These are phyloP conservation scores for Nitzschia palea DNA, from an alignment of 108 stramenopile species.

Conservation along the genomic window DNA sequence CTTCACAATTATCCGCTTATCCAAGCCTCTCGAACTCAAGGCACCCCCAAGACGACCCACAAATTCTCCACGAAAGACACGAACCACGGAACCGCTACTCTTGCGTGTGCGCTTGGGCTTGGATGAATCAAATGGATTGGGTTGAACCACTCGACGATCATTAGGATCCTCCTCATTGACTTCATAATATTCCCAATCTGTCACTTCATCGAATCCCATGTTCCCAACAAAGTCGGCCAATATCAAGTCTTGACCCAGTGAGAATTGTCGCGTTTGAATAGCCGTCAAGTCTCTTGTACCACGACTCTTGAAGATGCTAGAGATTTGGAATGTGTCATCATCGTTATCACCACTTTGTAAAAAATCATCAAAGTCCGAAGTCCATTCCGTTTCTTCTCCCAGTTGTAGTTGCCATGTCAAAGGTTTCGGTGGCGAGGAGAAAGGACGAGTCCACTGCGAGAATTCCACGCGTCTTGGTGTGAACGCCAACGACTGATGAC, in stretches of 20 bases:
- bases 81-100: slow-evolving; percentile 68
- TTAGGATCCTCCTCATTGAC: slow-evolving; percentile 35
- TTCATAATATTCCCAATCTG: slow-evolving; percentile 76
- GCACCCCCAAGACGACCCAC: slow-evolving; percentile 46
- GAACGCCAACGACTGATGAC: background rate
- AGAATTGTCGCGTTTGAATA: slow-evolving; percentile 56
- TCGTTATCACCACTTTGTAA: slow-evolving; percentile 2
- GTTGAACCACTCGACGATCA: slow-evolving; percentile 50
- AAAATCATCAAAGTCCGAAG: slow-evolving; percentile 48
- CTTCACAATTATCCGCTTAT: slow-evolving; percentile 68
- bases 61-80: slow-evolving; percentile 78
- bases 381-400: slow-evolving; percentile 36
- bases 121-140: slow-evolving; percentile 66
- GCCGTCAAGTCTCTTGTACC: slow-evolving; percentile 47
- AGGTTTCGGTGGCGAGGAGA: too few species aligned
- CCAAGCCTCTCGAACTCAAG: slow-evolving; percentile 60
- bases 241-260: slow-evolving; percentile 63
- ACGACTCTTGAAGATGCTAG: slow-evolving; percentile 8
- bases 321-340: background rate
- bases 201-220: slow-evolving; percentile 56
- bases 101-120: slow-evolving; percentile 66
- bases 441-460: too few species aligned
- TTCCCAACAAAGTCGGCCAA: slow-evolving; percentile 68
- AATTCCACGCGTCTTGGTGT: background rate
- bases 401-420: too few species aligned